These are phyloP conservation scores for Clarkia xantiana DNA, from an alignment of 345 rosid genomes.

Conservation along the genomic window DNA sequence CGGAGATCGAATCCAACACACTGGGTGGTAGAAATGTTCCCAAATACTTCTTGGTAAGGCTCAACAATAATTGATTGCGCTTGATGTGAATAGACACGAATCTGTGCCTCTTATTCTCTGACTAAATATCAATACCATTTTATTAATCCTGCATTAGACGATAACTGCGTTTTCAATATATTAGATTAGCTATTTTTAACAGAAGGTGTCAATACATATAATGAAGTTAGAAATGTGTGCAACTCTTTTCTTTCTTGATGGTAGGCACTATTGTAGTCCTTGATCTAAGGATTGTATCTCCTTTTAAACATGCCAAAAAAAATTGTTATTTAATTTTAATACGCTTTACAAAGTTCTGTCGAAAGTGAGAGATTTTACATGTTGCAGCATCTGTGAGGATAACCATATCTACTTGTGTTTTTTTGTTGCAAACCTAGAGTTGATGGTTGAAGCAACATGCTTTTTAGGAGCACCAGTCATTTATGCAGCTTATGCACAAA, in stretches of 20 bases:
- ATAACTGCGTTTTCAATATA: too few species aligned
- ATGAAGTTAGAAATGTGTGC: slow-evolving; percentile 7
- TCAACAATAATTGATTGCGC: background rate
- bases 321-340: background rate
- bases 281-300: slow-evolving; percentile 13
- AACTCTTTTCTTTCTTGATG: slow-evolving; percentile 3
- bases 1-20: too few species aligned
- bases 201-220: slow-evolving; percentile 5
- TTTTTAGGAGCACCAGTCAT: slow-evolving; percentile 10
- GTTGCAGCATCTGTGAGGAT: slow-evolving; percentile 14
- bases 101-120: slow-evolving; percentile 13
- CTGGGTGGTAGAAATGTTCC: slow-evolving; percentile 8
- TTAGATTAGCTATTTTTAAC: slow-evolving; percentile 1
- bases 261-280: slow-evolving; percentile 2
- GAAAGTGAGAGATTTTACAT: slow-evolving; percentile 4
- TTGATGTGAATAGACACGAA: slow-evolving; percentile 7
- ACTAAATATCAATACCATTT: background rate
- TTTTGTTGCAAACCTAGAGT: slow-evolving; percentile 9
- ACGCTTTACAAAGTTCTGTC: background rate
- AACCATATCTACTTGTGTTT: slow-evolving; percentile 11
- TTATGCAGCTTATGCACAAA: slow-evolving; percentile 15
- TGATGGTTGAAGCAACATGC: slow-evolving; percentile 10
- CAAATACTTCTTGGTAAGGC: slow-evolving; percentile 7
- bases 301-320: slow-evolving; percentile 9
- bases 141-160: background rate